Percentiles rank a stretch among this genome's conserved stretches.
These are phyloP conservation scores for Holtermannia corniformis DNA, from an alignment of 768 basidiomycete species.

Conservation along the genomic window DNA sequence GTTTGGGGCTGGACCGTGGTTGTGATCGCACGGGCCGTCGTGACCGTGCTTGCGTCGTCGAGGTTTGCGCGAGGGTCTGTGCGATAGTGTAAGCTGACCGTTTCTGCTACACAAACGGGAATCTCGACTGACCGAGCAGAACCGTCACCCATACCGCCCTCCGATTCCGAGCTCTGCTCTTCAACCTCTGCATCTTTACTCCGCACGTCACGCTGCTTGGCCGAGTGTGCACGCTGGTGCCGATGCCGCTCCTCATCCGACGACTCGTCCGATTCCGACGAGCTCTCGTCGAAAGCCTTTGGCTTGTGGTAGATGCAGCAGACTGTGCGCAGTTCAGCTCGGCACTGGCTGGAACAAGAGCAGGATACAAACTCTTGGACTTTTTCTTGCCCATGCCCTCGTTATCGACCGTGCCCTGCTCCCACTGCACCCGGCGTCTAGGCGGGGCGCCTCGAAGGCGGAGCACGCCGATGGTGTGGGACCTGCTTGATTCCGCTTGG, in stretches of 20 bases:
- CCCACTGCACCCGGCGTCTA: slow-evolving; percentile 63
- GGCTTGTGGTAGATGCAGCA: slow-evolving; percentile 87
- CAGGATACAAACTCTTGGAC: slow-evolving; percentile 71
- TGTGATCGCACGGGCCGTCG: not conserved
- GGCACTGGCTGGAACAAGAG: not conserved
- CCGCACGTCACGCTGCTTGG: slow-evolving; percentile 7
- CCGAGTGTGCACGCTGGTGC: slow-evolving; percentile 3
- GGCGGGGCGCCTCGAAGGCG: slow-evolving; percentile 52
- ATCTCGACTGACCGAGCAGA: slow-evolving; percentile 7
- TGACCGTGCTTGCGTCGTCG: not conserved
- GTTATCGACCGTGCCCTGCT: slow-evolving; percentile 77
- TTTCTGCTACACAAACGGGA: no score
- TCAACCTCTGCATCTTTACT: not conserved
- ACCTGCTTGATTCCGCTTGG: slow-evolving; percentile 2
- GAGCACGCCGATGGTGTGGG: slow-evolving; percentile 51
- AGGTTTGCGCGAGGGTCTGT: no score
- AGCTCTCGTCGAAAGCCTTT: slow-evolving; percentile 36
- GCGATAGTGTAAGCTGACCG: no score
- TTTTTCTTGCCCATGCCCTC: slow-evolving; percentile 82
- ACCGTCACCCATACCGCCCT: slow-evolving; percentile 19
- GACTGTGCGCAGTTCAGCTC: slow-evolving; percentile 48
- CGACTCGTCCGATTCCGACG: slow-evolving; percentile 43
- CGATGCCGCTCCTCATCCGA: slow-evolving; percentile 53
- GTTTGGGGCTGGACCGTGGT: not conserved
- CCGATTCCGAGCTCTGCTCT: slow-evolving; percentile 12